Conservation (phyloP, 2,329 filamentous ascomycete genomes). For the Fusarium sambucinum region DNA sequence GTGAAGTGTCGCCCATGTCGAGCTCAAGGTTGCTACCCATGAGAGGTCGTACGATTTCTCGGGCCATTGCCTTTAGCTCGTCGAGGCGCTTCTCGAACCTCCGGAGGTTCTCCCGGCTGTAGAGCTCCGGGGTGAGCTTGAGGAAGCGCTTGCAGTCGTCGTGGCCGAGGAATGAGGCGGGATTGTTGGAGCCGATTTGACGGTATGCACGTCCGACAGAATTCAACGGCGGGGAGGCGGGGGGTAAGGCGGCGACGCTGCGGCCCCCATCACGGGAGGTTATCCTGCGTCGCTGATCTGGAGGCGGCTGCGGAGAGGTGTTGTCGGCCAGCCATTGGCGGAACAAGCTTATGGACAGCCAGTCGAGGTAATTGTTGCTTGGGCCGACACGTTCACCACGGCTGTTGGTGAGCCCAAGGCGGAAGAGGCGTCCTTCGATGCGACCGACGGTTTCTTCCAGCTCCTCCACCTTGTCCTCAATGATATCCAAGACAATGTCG, state of each 20-base stretch:
- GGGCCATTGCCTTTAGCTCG: slow-evolving; percentile 86
- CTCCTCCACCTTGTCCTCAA: slow-evolving; percentile 95
- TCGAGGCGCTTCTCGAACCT: slow-evolving; percentile 89
- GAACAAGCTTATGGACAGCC: slow-evolving; percentile 88
- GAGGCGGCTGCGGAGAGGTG: slow-evolving; percentile 72
- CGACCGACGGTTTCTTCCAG: slow-evolving; percentile 84
- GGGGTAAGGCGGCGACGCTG: slow-evolving; percentile 53
- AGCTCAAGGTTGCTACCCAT: slow-evolving; percentile 89
- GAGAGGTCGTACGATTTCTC: slow-evolving; percentile 84
- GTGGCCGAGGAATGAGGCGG: slow-evolving; percentile 77
- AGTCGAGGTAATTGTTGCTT: slow-evolving; percentile 84
- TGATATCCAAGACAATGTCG: slow-evolving; percentile 83
- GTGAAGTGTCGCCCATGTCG: slow-evolving; percentile 66
- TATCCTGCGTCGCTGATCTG: slow-evolving; percentile 48
- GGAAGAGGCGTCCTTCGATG: slow-evolving; percentile 84
- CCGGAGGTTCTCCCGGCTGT: slow-evolving; percentile 86
- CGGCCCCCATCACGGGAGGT: slow-evolving; percentile 49
- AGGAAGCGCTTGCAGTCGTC: slow-evolving; percentile 93
- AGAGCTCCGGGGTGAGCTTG: slow-evolving; percentile 83
- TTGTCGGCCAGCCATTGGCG: slow-evolving; percentile 94
- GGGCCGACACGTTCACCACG: slow-evolving; percentile 87
- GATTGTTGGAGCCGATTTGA: slow-evolving; percentile 73
- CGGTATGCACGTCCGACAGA: slow-evolving; percentile 81
- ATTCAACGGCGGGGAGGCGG: slow-evolving; percentile 62
- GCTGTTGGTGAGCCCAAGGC: slow-evolving; percentile 81